Evolutionary conservation across 2,329 filamentous ascomycete genomes (phyloP).

Genomic region (Thielaviopsis ethacetica): DNA sequence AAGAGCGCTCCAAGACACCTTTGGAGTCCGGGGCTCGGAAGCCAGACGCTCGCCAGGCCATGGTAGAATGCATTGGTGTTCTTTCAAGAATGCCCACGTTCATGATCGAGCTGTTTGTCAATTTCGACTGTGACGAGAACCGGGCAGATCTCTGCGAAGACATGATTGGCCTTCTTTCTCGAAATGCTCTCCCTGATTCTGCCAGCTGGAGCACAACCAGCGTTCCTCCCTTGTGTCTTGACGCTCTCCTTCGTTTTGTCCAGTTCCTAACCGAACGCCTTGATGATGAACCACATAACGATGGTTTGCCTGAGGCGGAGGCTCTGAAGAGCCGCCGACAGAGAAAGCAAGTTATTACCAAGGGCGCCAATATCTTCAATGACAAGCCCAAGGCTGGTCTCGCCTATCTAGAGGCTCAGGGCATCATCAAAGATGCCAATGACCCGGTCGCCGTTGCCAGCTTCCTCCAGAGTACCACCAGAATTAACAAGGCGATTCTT

Average conservation of each 20-base stretch:
- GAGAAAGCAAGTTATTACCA: constrained; percentile 77
- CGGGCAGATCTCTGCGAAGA: constrained; percentile 87
- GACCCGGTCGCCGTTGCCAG: constrained; percentile 65
- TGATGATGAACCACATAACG: constrained; percentile 42
- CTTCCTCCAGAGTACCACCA: constrained; percentile 74
- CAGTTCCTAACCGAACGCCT: constrained; percentile 83
- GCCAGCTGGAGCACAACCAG: constrained; percentile 98
- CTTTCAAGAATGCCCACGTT: constrained; percentile 85
- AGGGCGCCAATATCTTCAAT: constrained; percentile 82
- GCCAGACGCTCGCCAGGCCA: constrained; percentile 89
- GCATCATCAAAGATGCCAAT: constrained; percentile 62
- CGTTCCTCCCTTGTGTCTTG: constrained; percentile 84
- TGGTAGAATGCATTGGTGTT: constrained; percentile 92
- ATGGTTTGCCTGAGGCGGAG: constrained; percentile 47
- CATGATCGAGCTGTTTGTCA: constrained; percentile 89
- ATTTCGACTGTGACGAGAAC: constrained; percentile 93
- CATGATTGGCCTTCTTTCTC: constrained; percentile 77
- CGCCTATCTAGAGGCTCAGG: constrained; percentile 68
- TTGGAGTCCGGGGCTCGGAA: constrained; percentile 83
- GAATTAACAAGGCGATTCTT: constrained; percentile 77
- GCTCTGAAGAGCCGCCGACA: constrained; percentile 54
- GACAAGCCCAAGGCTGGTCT: constrained; percentile 83
- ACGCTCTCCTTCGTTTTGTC: constrained; percentile 78
- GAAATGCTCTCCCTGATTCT: constrained; percentile 91
- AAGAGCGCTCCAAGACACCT: constrained; percentile 81